Evolutionary conservation across 1,284 basidiomycete genomes (phyloP), one percentile per base, ranked within the genome.

Genomic region (Malassezia arunalokei): DNA sequence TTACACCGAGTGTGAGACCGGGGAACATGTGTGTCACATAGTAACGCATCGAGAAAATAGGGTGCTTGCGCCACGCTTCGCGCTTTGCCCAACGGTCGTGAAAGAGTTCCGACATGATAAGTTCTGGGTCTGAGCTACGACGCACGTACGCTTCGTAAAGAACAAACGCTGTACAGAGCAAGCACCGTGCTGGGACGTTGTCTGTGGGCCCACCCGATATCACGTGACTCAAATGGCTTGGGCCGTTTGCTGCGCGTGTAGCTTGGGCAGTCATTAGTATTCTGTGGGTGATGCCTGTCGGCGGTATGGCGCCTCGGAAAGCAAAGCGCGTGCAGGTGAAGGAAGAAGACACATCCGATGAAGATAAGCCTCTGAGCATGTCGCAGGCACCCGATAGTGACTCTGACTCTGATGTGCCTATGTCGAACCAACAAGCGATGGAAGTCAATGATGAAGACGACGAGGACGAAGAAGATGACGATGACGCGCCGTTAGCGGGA

Each of bases 31-130:
- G 64, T 44, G 65, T 59, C 6, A 63, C 43, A 41, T 65, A 62
- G 62, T 61, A 71, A 40, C 65, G 57, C 43, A 63, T 49, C 32
- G 70, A 70, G 55, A 73, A 73, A 55, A 73, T 55, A 15, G 68
- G 68, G 55, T 73, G 70, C 56, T 69, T 71, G 42, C 70, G 65
- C 70, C 70, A 73, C 33, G 68, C 68, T 56, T 73, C 70, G 38
- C 68, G 62, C 54, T 63, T 63, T 35, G 66, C 70, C 70, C 70
- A 73, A 12, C 68, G 70, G 46, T 73, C 70, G 35, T 68, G 57
- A 55, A 64, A 71, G 31, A 64, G 56, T 35, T 61, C 54, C 43
- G 65, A 31, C 66, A 71, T 71, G 33, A 24, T 24, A 24, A 4
- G 4, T 24, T 24, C 20, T 24, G 20, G 20, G 20, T 24, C 20